phyloP scores from a whole-genome alignment of 2,329 filamentous ascomycete species.

The Colletotrichum godetiae region DNA sequence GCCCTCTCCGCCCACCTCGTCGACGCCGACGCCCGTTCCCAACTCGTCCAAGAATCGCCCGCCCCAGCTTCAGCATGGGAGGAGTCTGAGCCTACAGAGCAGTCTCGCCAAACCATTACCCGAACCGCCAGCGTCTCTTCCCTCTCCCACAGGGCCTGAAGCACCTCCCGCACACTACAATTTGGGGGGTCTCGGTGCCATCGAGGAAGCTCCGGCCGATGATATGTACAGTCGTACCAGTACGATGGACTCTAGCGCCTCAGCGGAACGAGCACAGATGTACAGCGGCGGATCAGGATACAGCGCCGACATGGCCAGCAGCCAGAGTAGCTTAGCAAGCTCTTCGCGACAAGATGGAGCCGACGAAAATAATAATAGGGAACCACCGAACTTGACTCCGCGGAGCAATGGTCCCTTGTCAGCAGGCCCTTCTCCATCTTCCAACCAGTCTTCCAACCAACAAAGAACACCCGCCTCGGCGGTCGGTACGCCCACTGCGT shows the following conservation, averaged over 20 bases:
- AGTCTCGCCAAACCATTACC: slow-evolving; percentile 70
- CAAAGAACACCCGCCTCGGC: slow-evolving; percentile 46
- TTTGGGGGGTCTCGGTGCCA: slow-evolving; percentile 37
- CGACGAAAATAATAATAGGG: slow-evolving; percentile 52
- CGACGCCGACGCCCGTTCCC: slow-evolving; percentile 24
- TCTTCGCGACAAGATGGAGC: slow-evolving; percentile 52
- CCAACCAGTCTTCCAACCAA: slow-evolving; percentile 57
- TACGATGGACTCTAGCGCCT: slow-evolving; percentile 60
- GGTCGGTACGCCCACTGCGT: slow-evolving; percentile 58
- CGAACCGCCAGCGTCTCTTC: slow-evolving; percentile 53
- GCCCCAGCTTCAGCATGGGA: slow-evolving; percentile 62
- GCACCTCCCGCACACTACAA: slow-evolving; percentile 46
- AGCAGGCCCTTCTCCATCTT: slow-evolving; percentile 67
- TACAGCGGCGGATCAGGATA: slow-evolving; percentile 48
- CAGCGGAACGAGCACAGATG: slow-evolving; percentile 47
- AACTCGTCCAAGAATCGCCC: slow-evolving; percentile 30
- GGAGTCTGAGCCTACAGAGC: slow-evolving; percentile 64
- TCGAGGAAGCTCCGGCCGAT: slow-evolving; percentile 46
- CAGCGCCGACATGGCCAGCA: slow-evolving; percentile 51
- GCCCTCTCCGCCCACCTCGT: slow-evolving; percentile 42
- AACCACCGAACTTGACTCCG: slow-evolving; percentile 57
- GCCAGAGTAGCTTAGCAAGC: slow-evolving; percentile 36
- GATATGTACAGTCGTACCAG: slow-evolving; percentile 55
- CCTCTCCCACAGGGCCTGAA: slow-evolving; percentile 37
- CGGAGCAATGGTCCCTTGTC: slow-evolving; percentile 66